A percentile compares a stretch with the other conserved stretches of the same genome.
Conservation (phyloP, 257 asterid species). For the Euphrasia confusa region DNA sequence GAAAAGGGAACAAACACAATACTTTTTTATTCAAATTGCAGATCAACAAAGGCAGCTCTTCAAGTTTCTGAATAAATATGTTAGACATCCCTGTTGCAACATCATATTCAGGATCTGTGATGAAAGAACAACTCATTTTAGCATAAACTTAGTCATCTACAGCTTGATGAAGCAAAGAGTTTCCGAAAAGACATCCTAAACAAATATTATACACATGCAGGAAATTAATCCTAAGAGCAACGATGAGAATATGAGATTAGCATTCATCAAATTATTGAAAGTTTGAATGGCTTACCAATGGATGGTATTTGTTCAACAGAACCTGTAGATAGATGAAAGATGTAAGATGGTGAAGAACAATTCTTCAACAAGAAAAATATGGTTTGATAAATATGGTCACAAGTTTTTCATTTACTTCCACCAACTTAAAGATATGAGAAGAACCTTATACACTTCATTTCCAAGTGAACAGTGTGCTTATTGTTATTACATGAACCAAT, state of each 20-base stretch:
- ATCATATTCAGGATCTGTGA: slow-evolving; percentile 49
- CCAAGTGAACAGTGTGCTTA: slow-evolving; percentile 11
- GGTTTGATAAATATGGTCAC: slow-evolving; percentile 5
- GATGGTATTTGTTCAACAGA: slow-evolving; percentile 35
- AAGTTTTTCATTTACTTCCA: slow-evolving; percentile 2
- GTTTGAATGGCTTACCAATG: slow-evolving; percentile 33
- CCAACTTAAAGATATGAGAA: slow-evolving; percentile 10
- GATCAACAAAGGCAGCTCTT: slow-evolving; percentile 71
- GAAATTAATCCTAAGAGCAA: slow-evolving; percentile 18
- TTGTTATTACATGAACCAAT: slow-evolving; percentile 3
- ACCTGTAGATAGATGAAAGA: slow-evolving; percentile 38
- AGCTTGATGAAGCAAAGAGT: slow-evolving; percentile 31
- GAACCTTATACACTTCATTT: slow-evolving; percentile 15
- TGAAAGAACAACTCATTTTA: slow-evolving; percentile 32
- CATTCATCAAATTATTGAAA: slow-evolving; percentile 20
- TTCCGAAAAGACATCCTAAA: slow-evolving; percentile 27
- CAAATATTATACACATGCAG: slow-evolving; percentile 20
- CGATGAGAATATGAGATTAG: background rate
- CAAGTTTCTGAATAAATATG: slow-evolving; percentile 51
- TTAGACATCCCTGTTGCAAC: slow-evolving; percentile 38
- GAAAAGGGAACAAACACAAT: slow-evolving; percentile 22
- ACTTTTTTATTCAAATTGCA: slow-evolving; percentile 72
- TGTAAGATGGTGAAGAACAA: slow-evolving; percentile 25
- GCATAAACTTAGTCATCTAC: slow-evolving; percentile 26
- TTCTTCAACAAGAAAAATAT: background rate